Conservation (phyloP, 331 rosid species). For the Acacia pycnantha region DNA sequence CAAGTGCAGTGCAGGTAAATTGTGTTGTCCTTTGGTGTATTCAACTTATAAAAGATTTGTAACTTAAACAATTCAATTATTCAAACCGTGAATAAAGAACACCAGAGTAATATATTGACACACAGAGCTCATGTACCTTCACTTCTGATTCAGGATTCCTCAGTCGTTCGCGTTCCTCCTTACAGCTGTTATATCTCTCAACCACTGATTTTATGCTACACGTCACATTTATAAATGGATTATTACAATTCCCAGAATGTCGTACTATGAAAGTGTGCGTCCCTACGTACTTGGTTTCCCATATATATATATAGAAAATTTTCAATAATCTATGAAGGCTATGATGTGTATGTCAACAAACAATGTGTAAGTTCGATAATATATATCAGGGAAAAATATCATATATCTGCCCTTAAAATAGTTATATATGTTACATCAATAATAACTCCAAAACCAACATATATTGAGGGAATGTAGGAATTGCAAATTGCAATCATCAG, state of each 20-base stretch:
- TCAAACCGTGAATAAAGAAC: neutral
- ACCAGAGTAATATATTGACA: neutral
- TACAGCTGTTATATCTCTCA: slow-evolving; percentile 40
- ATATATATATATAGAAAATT: neutral
- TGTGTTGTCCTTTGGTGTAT: neutral
- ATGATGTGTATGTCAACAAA: neutral
- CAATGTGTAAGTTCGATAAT: neutral
- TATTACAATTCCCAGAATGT: neutral
- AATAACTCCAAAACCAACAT: neutral
- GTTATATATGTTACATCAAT: neutral
- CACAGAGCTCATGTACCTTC: slow-evolving; percentile 28
- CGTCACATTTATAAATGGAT: neutral
- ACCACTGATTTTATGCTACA: slow-evolving; percentile 44
- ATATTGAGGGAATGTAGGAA: neutral
- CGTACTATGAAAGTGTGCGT: neutral
- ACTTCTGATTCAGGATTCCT: slow-evolving; percentile 42
- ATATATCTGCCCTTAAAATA: neutral
- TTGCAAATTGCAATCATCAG: neutral
- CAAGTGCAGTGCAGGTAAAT: neutral
- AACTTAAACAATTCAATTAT: neutral
- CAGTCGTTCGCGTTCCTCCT: slow-evolving; percentile 42
- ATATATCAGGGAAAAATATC: neutral
- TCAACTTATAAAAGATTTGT: neutral
- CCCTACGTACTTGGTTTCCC: neutral
- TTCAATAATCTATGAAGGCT: neutral